A percentile compares a stretch with the other conserved stretches of the same genome.
phyloP scores from a whole-genome alignment of 768 basidiomycete species.

The Amanita fuliginea region DNA sequence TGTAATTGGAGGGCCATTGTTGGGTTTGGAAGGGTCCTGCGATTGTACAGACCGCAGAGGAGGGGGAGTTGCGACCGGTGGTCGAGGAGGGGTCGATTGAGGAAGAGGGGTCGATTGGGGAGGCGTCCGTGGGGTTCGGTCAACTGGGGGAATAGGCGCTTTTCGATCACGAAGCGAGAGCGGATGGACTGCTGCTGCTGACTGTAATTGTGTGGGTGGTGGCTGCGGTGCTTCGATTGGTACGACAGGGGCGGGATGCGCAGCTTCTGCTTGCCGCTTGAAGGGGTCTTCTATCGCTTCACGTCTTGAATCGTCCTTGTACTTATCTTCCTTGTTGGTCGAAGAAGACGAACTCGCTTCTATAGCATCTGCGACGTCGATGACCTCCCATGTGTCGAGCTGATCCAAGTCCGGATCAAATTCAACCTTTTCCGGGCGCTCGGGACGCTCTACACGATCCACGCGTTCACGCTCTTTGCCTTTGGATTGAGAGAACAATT shows the following conservation, averaged over 20 bases:
- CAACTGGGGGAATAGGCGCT: background rate
- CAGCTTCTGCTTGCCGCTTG: background rate
- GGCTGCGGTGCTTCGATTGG: background rate
- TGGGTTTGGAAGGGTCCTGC: background rate
- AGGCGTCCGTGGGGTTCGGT: background rate
- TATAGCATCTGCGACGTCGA: background rate
- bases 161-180: constrained; percentile 1
- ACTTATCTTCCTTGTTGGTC: background rate
- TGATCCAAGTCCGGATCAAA: background rate
- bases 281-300: background rate
- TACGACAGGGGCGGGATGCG: background rate
- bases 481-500: background rate
- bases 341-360: background rate
- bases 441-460: background rate
- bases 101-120: background rate
- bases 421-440: background rate
- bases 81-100: background rate
- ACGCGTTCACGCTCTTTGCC: background rate
- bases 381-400: constrained; percentile 3
- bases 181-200: background rate
- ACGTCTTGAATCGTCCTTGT: background rate
- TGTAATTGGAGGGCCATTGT: background rate
- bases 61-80: background rate
- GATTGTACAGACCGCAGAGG: background rate
- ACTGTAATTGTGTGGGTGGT: background rate